phyloP scores from a whole-genome alignment of 2,329 filamentous ascomycete genomes.

The Sporothrix mexicana region DNA sequence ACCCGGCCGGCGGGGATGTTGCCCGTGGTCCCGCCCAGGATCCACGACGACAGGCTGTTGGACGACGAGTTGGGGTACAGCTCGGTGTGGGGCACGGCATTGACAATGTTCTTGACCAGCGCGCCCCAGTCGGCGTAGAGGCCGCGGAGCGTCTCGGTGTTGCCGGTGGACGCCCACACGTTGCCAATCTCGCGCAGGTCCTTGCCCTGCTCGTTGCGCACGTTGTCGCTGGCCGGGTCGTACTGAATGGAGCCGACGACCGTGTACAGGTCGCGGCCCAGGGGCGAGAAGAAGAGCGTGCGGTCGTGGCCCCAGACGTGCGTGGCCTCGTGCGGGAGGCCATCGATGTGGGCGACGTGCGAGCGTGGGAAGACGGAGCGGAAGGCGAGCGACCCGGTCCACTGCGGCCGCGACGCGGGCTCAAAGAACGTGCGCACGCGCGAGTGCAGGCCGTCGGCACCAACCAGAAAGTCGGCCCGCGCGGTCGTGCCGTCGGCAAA shows the following conservation, averaged over 20 bases:
- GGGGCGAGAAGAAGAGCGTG: slow-evolving; percentile 51
- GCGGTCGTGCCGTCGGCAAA: slow-evolving; percentile 56
- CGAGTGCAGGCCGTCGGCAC: slow-evolving; percentile 60
- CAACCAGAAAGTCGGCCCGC: slow-evolving; percentile 56
- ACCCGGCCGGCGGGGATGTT: slow-evolving; percentile 40
- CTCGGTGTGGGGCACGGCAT: slow-evolving; percentile 49
- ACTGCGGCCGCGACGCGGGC: slow-evolving; percentile 47
- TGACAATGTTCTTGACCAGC: slow-evolving; percentile 48
- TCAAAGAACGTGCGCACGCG: slow-evolving; percentile 53
- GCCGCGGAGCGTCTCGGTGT: slow-evolving; percentile 46
- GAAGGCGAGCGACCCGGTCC: slow-evolving; percentile 54
- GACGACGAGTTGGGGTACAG: slow-evolving; percentile 53
- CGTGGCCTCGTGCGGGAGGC: slow-evolving; percentile 50
- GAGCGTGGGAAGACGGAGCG: slow-evolving; percentile 53
- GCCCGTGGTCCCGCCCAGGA: slow-evolving; percentile 42
- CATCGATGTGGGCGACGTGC: slow-evolving; percentile 48
- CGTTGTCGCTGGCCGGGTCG: slow-evolving; percentile 42
- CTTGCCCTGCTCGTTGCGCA: background rate
- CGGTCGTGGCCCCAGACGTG: slow-evolving; percentile 53
- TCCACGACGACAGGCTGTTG: slow-evolving; percentile 50
- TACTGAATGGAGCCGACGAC: slow-evolving; percentile 51
- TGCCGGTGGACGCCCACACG: slow-evolving; percentile 49
- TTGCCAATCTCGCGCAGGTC: slow-evolving; percentile 41
- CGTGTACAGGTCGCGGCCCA: slow-evolving; percentile 51
- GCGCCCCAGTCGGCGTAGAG: slow-evolving; percentile 53